Evolutionary conservation across 768 basidiomycete genomes (phyloP).

Genomic region (Naganishia antarctica): DNA sequence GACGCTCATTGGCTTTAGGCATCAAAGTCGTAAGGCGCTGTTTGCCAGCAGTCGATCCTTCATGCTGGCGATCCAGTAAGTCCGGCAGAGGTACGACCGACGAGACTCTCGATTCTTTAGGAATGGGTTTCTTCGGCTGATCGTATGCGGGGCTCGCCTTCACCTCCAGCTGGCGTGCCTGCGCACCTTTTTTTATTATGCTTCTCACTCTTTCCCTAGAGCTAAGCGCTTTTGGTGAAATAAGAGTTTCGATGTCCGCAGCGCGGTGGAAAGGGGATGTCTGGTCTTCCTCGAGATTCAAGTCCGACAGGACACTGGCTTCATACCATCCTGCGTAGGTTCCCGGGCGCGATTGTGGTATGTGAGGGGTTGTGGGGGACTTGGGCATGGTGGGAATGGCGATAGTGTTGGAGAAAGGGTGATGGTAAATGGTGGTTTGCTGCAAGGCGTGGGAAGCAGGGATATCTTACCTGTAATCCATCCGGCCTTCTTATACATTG

Average conservation of each 20-base stretch:
- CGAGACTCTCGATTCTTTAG: no score
- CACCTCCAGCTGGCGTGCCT: no score
- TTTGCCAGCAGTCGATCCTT: no score
- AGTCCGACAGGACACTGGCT: neutral
- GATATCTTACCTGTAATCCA: no score
- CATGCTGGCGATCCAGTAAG: no score
- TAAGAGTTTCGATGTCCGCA: neutral
- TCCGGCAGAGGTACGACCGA: no score
- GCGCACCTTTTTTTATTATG: neutral
- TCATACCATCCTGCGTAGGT: constrained; percentile 13
- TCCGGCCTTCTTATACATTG: no score
- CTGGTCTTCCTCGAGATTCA: neutral
- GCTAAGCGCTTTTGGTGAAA: neutral
- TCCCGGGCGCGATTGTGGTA: neutral
- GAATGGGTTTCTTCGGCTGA: no score
- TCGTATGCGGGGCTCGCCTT: neutral
- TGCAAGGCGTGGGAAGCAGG: neutral
- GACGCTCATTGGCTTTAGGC: neutral
- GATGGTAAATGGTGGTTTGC: neutral
- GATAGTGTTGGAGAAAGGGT: neutral
- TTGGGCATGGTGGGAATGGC: neutral
- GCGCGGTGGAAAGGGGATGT: neutral
- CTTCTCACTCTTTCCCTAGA: neutral
- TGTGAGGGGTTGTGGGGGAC: constrained; percentile 5
- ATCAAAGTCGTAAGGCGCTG: no score